Evolutionary conservation across 306 rosid species (phyloP).

Genomic region (Ormosia emarginata): DNA sequence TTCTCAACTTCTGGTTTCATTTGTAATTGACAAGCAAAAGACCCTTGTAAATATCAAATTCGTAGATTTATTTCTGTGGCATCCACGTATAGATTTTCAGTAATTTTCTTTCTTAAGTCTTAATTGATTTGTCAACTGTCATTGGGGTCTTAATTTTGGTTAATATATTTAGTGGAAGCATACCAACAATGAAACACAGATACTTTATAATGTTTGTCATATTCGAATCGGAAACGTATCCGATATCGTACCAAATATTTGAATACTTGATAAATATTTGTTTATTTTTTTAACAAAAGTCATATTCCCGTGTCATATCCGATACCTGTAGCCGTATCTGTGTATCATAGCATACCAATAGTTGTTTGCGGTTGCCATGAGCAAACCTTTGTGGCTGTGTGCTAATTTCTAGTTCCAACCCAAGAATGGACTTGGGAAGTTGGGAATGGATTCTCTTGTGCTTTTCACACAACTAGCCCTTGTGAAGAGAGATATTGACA

Average conservation of each 20-base stretch:
- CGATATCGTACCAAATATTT: too few relatives aligned
- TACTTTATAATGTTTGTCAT: too few relatives aligned
- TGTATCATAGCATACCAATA: not conserved
- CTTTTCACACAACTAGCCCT: too few relatives aligned
- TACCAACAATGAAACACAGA: too few relatives aligned
- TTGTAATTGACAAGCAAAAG: not conserved
- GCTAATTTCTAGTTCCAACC: not conserved
- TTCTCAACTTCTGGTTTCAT: not conserved
- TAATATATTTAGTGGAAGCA: not conserved
- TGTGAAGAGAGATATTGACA: not conserved
- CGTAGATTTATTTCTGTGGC: not conserved
- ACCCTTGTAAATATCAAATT: not conserved
- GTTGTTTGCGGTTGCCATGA: not conserved
- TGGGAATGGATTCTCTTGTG: not conserved
- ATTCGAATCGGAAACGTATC: fast-evolving
- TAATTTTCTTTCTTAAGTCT: not conserved
- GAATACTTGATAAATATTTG: too few relatives aligned
- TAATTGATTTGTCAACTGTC: not conserved
- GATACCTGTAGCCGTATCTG: too few relatives aligned
- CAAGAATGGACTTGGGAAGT: not conserved
- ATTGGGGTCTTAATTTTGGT: not conserved
- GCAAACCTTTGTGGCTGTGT: not conserved
- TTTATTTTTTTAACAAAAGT: too few relatives aligned
- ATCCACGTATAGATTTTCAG: not conserved
- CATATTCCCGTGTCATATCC: too few relatives aligned